Evolutionary conservation across 345 rosid species (phyloP).

Genomic region (Rhodamnia argentea): DNA sequence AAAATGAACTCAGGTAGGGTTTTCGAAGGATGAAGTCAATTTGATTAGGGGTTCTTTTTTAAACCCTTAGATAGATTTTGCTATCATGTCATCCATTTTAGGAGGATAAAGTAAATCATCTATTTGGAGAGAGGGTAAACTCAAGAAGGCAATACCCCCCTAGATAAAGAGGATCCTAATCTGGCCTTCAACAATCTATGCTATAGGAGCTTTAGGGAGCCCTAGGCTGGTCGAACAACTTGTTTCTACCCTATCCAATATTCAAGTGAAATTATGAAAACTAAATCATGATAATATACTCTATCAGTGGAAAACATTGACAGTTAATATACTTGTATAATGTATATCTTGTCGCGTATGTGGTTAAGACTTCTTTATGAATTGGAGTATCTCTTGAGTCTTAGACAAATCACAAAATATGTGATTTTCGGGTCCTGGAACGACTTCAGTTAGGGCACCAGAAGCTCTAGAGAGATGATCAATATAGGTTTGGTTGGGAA

Average conservation of each 20-base stretch:
- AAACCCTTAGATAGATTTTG: background rate
- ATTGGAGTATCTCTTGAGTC: background rate
- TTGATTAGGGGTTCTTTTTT: background rate
- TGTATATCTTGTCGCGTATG: background rate
- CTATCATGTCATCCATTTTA: background rate
- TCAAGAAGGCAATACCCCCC: background rate
- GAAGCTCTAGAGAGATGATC: background rate
- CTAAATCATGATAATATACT: background rate
- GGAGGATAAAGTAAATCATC: background rate
- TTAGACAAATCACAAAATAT: background rate
- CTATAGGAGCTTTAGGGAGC: background rate
- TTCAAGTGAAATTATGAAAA: background rate
- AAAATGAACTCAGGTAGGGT: background rate
- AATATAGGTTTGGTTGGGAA: background rate
- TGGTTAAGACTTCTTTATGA: background rate
- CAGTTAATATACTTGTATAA: background rate
- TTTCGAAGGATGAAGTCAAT: background rate
- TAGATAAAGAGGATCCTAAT: background rate
- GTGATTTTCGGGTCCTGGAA: background rate
- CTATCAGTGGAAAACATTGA: background rate
- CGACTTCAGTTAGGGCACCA: background rate
- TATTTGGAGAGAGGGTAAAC: background rate
- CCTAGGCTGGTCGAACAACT: background rate
- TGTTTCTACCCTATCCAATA: background rate
- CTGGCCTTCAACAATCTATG: background rate